A percentile compares a stretch with the other conserved stretches of the same genome.
phyloP scores from a whole-genome alignment of 2,329 filamentous ascomycete species.

The Tolypocladium cylindrosporum region DNA sequence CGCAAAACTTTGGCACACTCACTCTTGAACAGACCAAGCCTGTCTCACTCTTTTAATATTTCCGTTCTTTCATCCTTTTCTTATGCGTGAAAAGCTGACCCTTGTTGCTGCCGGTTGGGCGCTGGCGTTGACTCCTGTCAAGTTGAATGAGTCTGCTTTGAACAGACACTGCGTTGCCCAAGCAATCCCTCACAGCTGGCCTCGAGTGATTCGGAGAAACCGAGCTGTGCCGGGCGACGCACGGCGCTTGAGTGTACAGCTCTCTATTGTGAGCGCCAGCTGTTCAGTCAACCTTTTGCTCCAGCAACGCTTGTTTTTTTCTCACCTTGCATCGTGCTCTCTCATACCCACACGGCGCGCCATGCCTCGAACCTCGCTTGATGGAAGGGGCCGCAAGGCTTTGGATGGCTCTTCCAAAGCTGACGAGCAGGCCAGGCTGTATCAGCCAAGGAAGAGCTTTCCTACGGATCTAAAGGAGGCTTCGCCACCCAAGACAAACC shows the following conservation, averaged over 20 bases:
- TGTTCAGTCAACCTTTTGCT: background rate
- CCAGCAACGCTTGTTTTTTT: background rate
- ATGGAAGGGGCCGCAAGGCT: slow-evolving; percentile 11
- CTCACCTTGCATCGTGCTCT: background rate
- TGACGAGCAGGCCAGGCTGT: background rate
- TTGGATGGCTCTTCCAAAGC: slow-evolving; percentile 3
- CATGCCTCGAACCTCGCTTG: slow-evolving; percentile 16
- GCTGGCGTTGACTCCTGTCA: background rate
- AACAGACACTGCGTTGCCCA: background rate
- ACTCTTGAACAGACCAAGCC: background rate
- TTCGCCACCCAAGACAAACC: slow-evolving; percentile 22
- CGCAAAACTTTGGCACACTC: background rate
- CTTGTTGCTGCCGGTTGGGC: background rate
- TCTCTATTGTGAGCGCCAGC: background rate
- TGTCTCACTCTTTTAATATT: no score
- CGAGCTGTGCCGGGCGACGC: background rate
- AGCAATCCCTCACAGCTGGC: background rate
- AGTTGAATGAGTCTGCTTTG: background rate
- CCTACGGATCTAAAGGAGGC: slow-evolving; percentile 16
- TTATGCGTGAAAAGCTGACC: background rate
- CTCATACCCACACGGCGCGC: background rate
- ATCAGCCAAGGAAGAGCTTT: background rate
- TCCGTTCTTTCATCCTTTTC: background rate
- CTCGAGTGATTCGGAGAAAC: background rate
- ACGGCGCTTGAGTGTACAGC: background rate